Base-by-base conservation (phyloP, 192 early-diverging fungal species). In the Coemansia sp. region DNA sequence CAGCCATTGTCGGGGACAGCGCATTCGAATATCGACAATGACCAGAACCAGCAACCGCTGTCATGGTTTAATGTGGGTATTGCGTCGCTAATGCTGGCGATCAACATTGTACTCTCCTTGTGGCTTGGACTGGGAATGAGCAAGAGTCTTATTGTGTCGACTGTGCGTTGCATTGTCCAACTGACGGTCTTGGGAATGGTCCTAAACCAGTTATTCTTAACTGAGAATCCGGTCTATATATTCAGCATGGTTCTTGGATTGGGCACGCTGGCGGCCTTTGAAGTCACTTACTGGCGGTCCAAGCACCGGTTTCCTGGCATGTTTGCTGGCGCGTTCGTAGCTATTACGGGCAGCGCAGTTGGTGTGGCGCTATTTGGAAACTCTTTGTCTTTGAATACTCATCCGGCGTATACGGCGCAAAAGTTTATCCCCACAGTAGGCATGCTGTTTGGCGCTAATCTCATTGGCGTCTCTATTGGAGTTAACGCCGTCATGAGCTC, bases 341-440 rank as follows among this genome's bases (percentile, higher is more conserved):
- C 85, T 14, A 85, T 89, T 11, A 73, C 51, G 17, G 65, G 58
- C 11, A 68, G 77, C 32, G 66, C 80, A 37, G 37, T 73, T 4
- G 23, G 39, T 1, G 62, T 72, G 27, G 67, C 67, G 11, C 12
- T 76, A 50, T 73, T 74, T 48, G 67, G 78, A 37, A 78, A 72
- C 58, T 78, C 74, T 8, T 88, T 86, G 63, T 90, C 92, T 29
- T 85, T 96, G 66, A 85, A 87, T 23, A 87, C 89, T 67, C 67
- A 73, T 23, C 92, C 92, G 3, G 88, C 91, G 59, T 91, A 86
- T 68, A 77, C 85, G 15, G 90, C 94, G 5, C 80, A 79, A 21
- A 87, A 90, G 72, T 96, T 93, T 63, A 92, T 96, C 50, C 93
- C 94, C n/a, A 93, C 90, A 0, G 78, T 96, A 7, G 94, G 93